These are phyloP conservation scores for Xylaria sp. DNA, from an alignment of 2,329 filamentous ascomycete genomes.

Conservation along the genomic window DNA sequence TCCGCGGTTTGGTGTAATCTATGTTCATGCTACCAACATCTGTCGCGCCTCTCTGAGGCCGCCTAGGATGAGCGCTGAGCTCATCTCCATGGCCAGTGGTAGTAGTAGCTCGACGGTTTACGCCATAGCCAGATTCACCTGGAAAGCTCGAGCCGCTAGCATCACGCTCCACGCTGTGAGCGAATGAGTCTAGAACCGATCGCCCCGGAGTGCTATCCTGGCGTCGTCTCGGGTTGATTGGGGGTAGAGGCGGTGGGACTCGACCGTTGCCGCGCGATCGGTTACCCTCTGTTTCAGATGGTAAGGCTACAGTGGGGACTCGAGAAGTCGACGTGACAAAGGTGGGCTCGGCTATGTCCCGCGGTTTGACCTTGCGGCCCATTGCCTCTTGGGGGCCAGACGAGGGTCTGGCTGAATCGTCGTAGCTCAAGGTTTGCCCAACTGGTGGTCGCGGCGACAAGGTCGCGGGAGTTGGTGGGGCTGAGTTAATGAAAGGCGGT, in stretches of 20 bases:
- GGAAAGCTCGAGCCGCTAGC: slow-evolving; percentile 41
- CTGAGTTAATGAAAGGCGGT: slow-evolving; percentile 43
- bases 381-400: slow-evolving; percentile 46
- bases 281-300: slow-evolving; percentile 39
- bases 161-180: slow-evolving; percentile 39
- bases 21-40: slow-evolving; percentile 41
- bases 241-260: slow-evolving; percentile 58
- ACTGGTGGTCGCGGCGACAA: slow-evolving; percentile 43
- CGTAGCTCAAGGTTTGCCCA: slow-evolving; percentile 38
- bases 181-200: slow-evolving; percentile 47
- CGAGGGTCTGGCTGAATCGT: slow-evolving; percentile 31
- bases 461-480: slow-evolving; percentile 43
- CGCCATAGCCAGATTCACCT: neutral
- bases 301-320: slow-evolving; percentile 50
- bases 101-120: slow-evolving; percentile 34
- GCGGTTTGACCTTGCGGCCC: slow-evolving; percentile 51
- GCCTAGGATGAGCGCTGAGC: slow-evolving; percentile 44
- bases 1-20: slow-evolving; percentile 32
- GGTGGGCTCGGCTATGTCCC: slow-evolving; percentile 58
- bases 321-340: slow-evolving; percentile 54
- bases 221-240: slow-evolving; percentile 62
- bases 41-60: slow-evolving; percentile 50
- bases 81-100: slow-evolving; percentile 50
- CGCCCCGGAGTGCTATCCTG: slow-evolving; percentile 47
- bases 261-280: slow-evolving; percentile 48